These are phyloP conservation scores for Pythium angustatum DNA, from an alignment of 352 stramenopile genomes.

Conservation along the genomic window DNA sequence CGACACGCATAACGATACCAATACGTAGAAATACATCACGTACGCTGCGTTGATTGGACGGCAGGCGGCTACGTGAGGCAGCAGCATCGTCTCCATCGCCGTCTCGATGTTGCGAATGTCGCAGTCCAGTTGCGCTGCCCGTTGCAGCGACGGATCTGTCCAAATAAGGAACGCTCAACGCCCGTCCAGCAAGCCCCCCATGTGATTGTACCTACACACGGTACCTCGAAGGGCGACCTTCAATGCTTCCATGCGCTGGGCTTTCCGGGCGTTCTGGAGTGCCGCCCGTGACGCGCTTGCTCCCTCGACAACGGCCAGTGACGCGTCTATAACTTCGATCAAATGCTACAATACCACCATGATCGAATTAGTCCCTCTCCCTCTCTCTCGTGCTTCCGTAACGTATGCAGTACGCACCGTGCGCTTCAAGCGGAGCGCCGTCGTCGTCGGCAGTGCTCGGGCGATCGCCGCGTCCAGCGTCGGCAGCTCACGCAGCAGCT, in stretches of 20 bases:
- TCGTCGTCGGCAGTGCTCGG: neutral
- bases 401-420: slow-evolving; percentile 13
- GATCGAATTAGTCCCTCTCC: no score
- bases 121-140: slow-evolving; percentile 39
- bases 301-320: slow-evolving; percentile 37
- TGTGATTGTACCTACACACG: neutral
- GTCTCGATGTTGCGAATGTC: slow-evolving; percentile 48
- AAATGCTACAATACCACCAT: slow-evolving; percentile 27
- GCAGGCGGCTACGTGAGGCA: slow-evolving; percentile 57
- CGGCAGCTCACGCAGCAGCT: neutral
- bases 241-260: slow-evolving; percentile 36
- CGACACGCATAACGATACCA: no score
- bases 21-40: no score
- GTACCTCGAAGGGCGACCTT: slow-evolving; percentile 36
- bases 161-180: no score
- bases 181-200: no score
- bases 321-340: slow-evolving; percentile 38
- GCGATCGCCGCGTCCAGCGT: neutral
- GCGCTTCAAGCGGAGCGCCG: slow-evolving; percentile 15
- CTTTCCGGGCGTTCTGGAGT: slow-evolving; percentile 35
- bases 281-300: slow-evolving; percentile 37
- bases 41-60: slow-evolving; percentile 59
- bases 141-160: slow-evolving; percentile 38
- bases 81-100: slow-evolving; percentile 50
- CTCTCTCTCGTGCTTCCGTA: no score